Conservation (phyloP, 352 stramenopile genomes). For the Phytophthora tubulina region DNA sequence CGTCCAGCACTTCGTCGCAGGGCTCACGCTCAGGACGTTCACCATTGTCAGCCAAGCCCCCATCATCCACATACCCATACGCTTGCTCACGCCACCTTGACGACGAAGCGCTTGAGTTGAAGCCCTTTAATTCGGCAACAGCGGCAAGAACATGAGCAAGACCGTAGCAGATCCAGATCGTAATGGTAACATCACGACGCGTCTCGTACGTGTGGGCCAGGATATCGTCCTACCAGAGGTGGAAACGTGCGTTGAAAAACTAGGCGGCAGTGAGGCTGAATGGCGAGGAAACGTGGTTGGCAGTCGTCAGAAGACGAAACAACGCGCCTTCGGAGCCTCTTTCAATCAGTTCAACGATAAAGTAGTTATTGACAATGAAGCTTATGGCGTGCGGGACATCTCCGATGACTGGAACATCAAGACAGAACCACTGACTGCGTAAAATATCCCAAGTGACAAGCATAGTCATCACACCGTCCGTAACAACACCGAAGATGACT, state of each 20-base stretch:
- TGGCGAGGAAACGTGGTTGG: constrained; percentile 23
- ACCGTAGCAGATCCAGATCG: constrained; percentile 31
- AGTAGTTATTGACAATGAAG: constrained; percentile 64
- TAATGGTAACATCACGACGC: constrained; percentile 60
- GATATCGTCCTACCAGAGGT: constrained; percentile 61
- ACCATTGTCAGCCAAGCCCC: too few relatives aligned
- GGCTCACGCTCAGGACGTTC: too few relatives aligned
- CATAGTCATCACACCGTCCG: constrained; percentile 12
- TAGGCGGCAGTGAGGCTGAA: constrained; percentile 49
- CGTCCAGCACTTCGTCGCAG: too few relatives aligned
- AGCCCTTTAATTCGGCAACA: too few relatives aligned
- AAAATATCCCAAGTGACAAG: too few relatives aligned
- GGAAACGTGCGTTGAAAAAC: constrained; percentile 58
- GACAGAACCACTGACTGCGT: not conserved
- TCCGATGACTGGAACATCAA: constrained; percentile 34
- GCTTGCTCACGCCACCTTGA: too few relatives aligned
- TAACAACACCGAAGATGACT: constrained; percentile 40
- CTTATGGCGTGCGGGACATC: constrained; percentile 52
- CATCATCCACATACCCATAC: too few relatives aligned
- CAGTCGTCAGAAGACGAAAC: too few relatives aligned
- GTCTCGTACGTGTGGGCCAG: constrained; percentile 48
- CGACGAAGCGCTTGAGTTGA: too few relatives aligned
- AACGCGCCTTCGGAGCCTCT: too few relatives aligned
- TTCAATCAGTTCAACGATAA: constrained; percentile 43
- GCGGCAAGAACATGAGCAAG: too few relatives aligned